Base-by-base conservation (phyloP, 768 basidiomycete genomes). In the Mycena crocata region DNA sequence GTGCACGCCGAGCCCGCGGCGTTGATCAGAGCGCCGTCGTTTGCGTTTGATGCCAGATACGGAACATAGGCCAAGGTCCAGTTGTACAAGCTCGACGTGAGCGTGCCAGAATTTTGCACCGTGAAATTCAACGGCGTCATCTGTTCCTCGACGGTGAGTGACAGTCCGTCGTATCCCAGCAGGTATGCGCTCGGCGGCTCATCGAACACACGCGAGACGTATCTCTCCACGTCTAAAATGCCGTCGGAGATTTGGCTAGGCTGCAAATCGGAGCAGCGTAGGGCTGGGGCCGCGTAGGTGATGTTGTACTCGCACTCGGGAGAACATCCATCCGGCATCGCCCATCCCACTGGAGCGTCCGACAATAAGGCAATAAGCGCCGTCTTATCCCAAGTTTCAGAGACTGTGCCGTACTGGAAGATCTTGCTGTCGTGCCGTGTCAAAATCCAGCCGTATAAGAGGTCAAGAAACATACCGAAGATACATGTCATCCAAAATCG, bases 251-350 rank as follows among this genome's bases (percentile, higher is more conserved):
- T 66, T 40, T 59, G 50, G 50, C 40, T 28, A 10, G 64, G 57
- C 24, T 23, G 44, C 32, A 66, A 19, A 24, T 66, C 64, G 13
- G 51, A 24, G 59, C 57, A 67, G 4, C 24, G 60, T 1, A 67
- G 28, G 21, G 59, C 66, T 2, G 66, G 66, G 6, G 66, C 66
- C 10, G 13, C 7, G 34, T 67, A 67, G 9, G 66, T 67, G 35
- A 67, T 39, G 34, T 57, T 23, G 30, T 67, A 67, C 2, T 28
- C 1, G 54, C 66, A 67, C 26, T 61, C 66, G 21, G 66, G 66
- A 12, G 52, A 17, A 24, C 66, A 67, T 5, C 66, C 66, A 2
- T 60, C 52, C 12, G 66, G 66, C 28, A 67, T 67, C 21, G 59
- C 5, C 66, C 66, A 67, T 9, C 59, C 59, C 8, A 62, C 52